These are phyloP conservation scores for Solanum piurae DNA, from an alignment of 257 asterid genomes.

Conservation along the genomic window DNA sequence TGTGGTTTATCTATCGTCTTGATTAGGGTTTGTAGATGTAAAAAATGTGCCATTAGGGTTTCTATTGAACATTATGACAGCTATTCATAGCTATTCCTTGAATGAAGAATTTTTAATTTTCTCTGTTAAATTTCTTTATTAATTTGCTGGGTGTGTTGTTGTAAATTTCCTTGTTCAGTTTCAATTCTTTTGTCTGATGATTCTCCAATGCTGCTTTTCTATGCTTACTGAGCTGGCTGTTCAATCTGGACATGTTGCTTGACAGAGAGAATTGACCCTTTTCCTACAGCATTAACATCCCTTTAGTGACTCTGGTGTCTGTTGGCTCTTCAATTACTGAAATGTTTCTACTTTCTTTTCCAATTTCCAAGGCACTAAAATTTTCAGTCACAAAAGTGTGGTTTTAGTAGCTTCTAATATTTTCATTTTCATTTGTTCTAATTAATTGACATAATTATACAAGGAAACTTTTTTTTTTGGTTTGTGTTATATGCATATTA, in stretches of 20 bases:
- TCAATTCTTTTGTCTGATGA: neutral
- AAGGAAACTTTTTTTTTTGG: no score
- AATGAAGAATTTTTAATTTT: neutral
- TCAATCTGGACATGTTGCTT: neutral
- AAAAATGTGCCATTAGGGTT: neutral
- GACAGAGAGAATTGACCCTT: neutral
- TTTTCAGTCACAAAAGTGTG: no score
- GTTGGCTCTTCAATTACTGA: no score
- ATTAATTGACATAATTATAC: no score
- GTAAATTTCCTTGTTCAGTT: neutral
- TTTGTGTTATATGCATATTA: no score
- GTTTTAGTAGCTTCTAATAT: no score
- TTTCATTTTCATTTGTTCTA: no score
- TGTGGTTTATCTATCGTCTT: no score
- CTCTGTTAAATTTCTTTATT: neutral
- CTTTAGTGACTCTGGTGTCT: neutral
- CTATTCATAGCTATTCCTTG: neutral
- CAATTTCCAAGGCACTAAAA: no score
- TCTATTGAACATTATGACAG: neutral
- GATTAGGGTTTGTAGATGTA: neutral
- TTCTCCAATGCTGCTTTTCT: neutral
- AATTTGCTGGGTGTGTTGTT: neutral
- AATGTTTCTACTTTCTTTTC: no score
- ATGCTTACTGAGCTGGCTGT: neutral
- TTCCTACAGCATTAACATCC: neutral